Percentiles rank a stretch among this genome's conserved stretches.
Conservation (phyloP, 768 basidiomycete species). For the Dentipellis sp. region DNA sequence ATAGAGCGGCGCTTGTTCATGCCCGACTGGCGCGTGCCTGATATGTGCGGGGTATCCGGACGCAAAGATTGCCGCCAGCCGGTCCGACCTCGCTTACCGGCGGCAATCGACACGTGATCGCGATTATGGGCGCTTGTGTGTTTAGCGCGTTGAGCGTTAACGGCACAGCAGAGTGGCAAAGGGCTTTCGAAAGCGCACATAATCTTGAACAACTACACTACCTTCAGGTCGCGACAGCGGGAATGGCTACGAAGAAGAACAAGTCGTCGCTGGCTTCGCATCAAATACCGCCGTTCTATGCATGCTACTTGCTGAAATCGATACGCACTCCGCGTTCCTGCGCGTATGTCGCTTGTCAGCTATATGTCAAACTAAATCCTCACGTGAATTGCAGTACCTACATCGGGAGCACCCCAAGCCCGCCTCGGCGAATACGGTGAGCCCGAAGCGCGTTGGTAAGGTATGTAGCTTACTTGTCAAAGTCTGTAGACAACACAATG, state of each 20-base stretch:
- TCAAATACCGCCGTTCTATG: constrained; percentile 61
- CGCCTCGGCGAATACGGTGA: constrained; percentile 55
- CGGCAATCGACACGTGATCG: not conserved
- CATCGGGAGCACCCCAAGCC: constrained; percentile 65
- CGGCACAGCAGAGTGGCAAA: too few species aligned
- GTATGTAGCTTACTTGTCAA: not conserved
- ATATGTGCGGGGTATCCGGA: too few species aligned
- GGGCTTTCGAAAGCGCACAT: too few species aligned
- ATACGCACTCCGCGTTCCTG: constrained; percentile 42
- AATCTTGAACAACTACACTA: too few species aligned
- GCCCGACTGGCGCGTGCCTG: too few species aligned
- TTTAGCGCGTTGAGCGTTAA: too few species aligned
- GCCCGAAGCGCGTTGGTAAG: constrained; percentile 1
- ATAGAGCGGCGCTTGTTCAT: too few species aligned
- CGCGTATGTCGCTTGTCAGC: constrained; percentile 19
- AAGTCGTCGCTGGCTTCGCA: constrained; percentile 24
- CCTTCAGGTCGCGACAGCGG: too few species aligned
- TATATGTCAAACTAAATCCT: not conserved
- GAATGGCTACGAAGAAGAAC: constrained; percentile 2
- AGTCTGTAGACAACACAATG: constrained; percentile 64
- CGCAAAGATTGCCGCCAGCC: too few species aligned
- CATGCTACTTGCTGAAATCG: constrained; percentile 76
- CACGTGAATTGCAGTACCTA: constrained; percentile 42
- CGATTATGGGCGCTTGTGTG: not conserved
- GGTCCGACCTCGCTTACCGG: too few species aligned